These are phyloP conservation scores for Erysimum cheiranthoides DNA, from an alignment of 345 rosid genomes.

Conservation along the genomic window DNA sequence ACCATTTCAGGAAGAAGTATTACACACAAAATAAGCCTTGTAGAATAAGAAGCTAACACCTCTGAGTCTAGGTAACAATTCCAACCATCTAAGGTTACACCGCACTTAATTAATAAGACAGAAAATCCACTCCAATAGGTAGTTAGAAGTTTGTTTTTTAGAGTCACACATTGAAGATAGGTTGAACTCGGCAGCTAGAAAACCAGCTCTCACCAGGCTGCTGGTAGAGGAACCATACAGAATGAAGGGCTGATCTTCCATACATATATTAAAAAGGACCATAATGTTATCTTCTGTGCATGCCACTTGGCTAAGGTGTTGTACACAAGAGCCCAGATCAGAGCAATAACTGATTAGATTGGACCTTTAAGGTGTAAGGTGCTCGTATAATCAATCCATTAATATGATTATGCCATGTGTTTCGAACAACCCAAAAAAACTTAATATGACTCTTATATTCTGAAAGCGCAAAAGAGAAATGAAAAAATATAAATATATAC, in stretches of 20 bases:
- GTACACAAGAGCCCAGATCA: neutral
- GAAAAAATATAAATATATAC: slow-evolving; percentile 44
- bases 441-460: neutral
- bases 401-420: neutral
- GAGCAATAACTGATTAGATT: slow-evolving; percentile 12
- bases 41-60: neutral
- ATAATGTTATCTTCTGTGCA: neutral
- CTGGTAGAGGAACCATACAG: slow-evolving; percentile 3
- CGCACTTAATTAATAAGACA: slow-evolving; percentile 16
- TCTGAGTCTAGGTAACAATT: neutral
- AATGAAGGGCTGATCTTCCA: slow-evolving; percentile 6
- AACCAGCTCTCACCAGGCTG: slow-evolving; percentile 8
- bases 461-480: neutral
- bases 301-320: neutral
- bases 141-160: too few relatives aligned
- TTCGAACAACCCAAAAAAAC: slow-evolving; percentile 17
- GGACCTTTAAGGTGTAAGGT: slow-evolving; percentile 7
- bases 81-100: slow-evolving; percentile 10
- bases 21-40: neutral
- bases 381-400: neutral
- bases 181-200: too few relatives aligned
- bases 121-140: neutral
- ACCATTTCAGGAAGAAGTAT: slow-evolving; percentile 30
- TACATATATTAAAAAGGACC: neutral
- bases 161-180: too few relatives aligned